Conservation (phyloP, 768 basidiomycete genomes). For the Mrakia frigida region DNA sequence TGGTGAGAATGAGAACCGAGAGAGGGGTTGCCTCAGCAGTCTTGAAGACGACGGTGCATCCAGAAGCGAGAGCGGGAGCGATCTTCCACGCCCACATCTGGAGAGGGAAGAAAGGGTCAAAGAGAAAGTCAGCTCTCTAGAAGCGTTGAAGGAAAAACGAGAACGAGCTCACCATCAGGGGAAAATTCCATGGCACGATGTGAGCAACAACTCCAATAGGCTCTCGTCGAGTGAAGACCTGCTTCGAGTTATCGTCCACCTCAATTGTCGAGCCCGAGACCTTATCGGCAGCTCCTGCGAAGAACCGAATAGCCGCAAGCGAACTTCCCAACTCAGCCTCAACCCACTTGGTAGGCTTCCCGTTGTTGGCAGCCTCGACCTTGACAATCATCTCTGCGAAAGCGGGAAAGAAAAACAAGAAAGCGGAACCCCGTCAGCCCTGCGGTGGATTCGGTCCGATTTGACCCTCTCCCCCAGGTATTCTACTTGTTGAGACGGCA, state of each 20-base stretch:
- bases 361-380: conserved; percentile 23
- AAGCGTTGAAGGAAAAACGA: background rate
- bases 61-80: conserved; percentile 74
- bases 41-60: conserved; percentile 75
- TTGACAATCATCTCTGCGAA: background rate
- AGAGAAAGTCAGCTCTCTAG: background rate
- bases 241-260: conserved; percentile 64
- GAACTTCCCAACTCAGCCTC: background rate
- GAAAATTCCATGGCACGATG: conserved; percentile 2
- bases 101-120: background rate
- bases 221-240: conserved; percentile 80
- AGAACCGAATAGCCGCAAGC: background rate
- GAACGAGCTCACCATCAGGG: background rate
- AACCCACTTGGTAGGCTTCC: conserved; percentile 7
- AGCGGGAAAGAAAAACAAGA: background rate
- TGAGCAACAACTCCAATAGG: conserved; percentile 67
- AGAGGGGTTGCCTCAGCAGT: conserved; percentile 65
- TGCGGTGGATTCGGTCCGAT: conserved; percentile 79
- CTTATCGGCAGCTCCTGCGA: conserved; percentile 60
- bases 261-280: conserved; percentile 80
- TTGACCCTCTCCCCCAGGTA: conserved; percentile 46
- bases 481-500: background rate
- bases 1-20: conserved; percentile 57
- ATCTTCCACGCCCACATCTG: conserved; percentile 36
- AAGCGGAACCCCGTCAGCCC: background rate